Evolutionary conservation across 2,329 filamentous ascomycete species (phyloP).

Genomic region (Neofusicoccum parvum): DNA sequence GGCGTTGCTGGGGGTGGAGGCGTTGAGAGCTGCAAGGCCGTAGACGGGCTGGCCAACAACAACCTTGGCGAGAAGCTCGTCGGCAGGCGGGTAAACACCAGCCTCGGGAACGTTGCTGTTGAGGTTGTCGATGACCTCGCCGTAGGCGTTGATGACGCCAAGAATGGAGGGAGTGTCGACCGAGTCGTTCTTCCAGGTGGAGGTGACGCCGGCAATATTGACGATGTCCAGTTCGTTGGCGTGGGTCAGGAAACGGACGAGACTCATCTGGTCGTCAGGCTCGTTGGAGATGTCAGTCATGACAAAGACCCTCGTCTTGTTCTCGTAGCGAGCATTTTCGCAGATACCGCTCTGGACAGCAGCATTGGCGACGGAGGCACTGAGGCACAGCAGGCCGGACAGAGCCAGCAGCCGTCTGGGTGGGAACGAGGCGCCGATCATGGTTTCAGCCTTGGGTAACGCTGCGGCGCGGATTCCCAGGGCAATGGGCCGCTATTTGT

Average conservation of each 20-base stretch:
- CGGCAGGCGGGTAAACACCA: constrained; percentile 29
- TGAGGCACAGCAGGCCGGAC: constrained; percentile 5
- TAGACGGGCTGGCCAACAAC: constrained; percentile 41
- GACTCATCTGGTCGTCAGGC: constrained; percentile 27
- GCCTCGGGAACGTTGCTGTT: constrained; percentile 38
- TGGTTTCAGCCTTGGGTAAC: background rate
- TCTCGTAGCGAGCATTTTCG: constrained; percentile 9
- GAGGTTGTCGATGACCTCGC: constrained; percentile 45
- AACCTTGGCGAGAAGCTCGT: constrained; percentile 22
- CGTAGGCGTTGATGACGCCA: constrained; percentile 32
- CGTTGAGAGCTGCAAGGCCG: constrained; percentile 39
- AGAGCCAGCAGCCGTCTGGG: background rate
- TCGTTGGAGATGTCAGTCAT: constrained; percentile 28
- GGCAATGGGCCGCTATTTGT: background rate
- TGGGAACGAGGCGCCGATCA: background rate
- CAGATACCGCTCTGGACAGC: background rate
- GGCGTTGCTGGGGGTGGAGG: constrained; percentile 25
- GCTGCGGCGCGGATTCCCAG: background rate
- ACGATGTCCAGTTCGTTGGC: constrained; percentile 27
- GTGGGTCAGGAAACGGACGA: constrained; percentile 27
- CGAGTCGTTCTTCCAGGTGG: constrained; percentile 25
- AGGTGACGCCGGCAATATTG: constrained; percentile 26
- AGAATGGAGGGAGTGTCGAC: constrained; percentile 26
- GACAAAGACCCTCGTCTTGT: constrained; percentile 24
- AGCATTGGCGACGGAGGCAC: background rate